Conservation (phyloP, 208 protist species). For the Acanthamoeba triangularis region DNA sequence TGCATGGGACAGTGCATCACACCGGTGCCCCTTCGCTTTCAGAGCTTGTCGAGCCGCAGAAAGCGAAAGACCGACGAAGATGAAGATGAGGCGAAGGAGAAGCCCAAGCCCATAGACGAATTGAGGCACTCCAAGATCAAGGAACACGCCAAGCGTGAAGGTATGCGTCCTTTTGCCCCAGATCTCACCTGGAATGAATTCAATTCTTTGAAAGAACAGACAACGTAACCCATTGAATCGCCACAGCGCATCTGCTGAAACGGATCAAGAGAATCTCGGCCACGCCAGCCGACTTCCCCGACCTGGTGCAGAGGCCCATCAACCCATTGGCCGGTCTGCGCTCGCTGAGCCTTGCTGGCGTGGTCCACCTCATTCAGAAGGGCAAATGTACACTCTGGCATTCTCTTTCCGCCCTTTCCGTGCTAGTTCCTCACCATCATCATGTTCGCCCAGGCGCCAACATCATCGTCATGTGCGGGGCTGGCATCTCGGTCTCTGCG, state of each 20-base stretch:
- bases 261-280: neutral
- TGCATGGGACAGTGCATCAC: constrained; percentile 44
- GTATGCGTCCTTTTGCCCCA: neutral
- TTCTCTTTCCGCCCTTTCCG: neutral
- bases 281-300: neutral
- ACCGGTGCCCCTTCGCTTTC: neutral
- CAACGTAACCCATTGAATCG: too few species aligned
- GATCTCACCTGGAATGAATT: neutral
- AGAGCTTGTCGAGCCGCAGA: constrained; percentile 33
- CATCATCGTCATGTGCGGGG: constrained; percentile 96
- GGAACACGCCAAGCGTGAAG: neutral
- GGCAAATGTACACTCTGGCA: constrained; percentile 1
- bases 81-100: neutral
- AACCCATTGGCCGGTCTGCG: neutral
- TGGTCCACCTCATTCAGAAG: constrained; percentile 16
- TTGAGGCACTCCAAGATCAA: neutral
- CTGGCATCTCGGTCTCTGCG: constrained; percentile 93
- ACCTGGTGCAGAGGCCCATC: constrained; percentile 4
- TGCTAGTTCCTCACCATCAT: neutral
- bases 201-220: too few species aligned
- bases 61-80: constrained; percentile 12
- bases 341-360: constrained; percentile 21
- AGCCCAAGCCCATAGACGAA: neutral
- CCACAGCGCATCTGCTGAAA: neutral
- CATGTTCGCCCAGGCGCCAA: constrained; percentile 89